Evolutionary conservation across 768 basidiomycete species (phyloP).

Genomic region (Phlegmacium glaucopus): DNA sequence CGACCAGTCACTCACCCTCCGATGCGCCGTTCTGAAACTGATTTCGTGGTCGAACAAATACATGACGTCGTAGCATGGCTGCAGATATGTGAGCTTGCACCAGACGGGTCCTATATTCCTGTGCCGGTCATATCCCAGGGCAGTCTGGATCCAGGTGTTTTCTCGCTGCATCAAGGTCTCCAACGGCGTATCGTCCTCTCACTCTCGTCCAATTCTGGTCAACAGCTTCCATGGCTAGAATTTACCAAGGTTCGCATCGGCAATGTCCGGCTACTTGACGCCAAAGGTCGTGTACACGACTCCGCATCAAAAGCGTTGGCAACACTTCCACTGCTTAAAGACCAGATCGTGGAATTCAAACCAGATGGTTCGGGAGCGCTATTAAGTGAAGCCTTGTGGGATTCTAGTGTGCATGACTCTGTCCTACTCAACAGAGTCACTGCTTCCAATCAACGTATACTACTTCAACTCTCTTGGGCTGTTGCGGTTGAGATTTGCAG

Average conservation of each 20-base stretch:
- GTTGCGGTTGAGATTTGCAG: conserved; percentile 81
- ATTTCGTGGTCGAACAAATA: conserved; percentile 81
- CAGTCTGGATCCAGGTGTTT: conserved; percentile 76
- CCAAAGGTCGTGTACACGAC: conserved; percentile 78
- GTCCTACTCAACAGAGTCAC: conserved; percentile 84
- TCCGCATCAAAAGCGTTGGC: conserved; percentile 68
- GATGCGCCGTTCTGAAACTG: conserved; percentile 92
- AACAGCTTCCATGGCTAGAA: conserved; percentile 84
- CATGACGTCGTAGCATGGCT: conserved; percentile 92
- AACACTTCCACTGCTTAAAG: conserved; percentile 70
- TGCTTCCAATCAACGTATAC: conserved; percentile 67
- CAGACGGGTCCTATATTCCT: conserved; percentile 80
- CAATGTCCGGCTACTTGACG: conserved; percentile 81
- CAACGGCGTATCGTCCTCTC: conserved; percentile 79
- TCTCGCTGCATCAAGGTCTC: conserved; percentile 89
- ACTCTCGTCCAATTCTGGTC: conserved; percentile 85
- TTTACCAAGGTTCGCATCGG: conserved; percentile 75
- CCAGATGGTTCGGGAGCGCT: conserved; percentile 81
- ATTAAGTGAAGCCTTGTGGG: conserved; percentile 79
- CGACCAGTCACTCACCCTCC: conserved; percentile 46
- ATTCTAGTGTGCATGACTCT: conserved; percentile 89
- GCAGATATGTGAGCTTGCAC: conserved; percentile 82
- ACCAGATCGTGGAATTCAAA: conserved; percentile 71
- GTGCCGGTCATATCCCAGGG: conserved; percentile 80
- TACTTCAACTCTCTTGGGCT: conserved; percentile 74